A percentile compares a stretch with the other conserved stretches of the same genome.
Conservation (phyloP, 75 land plant genomes). For the Pinus taeda region DNA sequence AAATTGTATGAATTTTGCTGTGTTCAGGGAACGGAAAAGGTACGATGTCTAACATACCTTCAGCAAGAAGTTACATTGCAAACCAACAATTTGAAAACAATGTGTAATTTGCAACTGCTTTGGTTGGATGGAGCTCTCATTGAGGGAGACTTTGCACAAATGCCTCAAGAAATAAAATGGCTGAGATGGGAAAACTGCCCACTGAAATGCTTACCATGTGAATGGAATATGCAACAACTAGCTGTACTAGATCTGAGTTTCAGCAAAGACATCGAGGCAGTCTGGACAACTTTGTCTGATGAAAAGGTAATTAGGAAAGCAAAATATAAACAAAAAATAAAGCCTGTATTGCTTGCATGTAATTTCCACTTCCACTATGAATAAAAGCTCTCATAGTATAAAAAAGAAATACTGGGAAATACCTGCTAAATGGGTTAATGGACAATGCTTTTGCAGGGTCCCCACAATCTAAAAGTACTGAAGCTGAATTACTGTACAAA, state of each 20-base stretch:
- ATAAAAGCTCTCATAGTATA: too few relatives aligned
- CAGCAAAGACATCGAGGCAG: neutral
- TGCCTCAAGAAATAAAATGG: constrained; percentile 11
- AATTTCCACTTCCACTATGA: too few relatives aligned
- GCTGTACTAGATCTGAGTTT: constrained; percentile 12
- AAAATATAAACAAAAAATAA: too few relatives aligned
- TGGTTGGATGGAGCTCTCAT: constrained; percentile 12
- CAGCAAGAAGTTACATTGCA: constrained; percentile 10
- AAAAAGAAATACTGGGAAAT: too few relatives aligned
- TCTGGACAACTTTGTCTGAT: neutral
- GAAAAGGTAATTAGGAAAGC: neutral
- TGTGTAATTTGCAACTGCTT: constrained; percentile 11
- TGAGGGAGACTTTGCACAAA: constrained; percentile 11
- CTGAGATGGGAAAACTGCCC: constrained; percentile 14
- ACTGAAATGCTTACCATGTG: constrained; percentile 6
- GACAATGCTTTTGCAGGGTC: too few relatives aligned
- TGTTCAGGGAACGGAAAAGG: constrained; percentile 4
- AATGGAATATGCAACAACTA: constrained; percentile 10
- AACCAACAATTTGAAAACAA: neutral
- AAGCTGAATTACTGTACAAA: too few relatives aligned
- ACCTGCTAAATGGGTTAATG: too few relatives aligned
- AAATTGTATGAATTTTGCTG: neutral
- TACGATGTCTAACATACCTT: constrained; percentile 11
- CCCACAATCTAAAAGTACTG: too few relatives aligned
- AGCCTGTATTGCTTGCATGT: too few relatives aligned